phyloP scores from a whole-genome alignment of 2,329 filamentous ascomycete genomes.

The Pseudopyricularia cyperi region DNA sequence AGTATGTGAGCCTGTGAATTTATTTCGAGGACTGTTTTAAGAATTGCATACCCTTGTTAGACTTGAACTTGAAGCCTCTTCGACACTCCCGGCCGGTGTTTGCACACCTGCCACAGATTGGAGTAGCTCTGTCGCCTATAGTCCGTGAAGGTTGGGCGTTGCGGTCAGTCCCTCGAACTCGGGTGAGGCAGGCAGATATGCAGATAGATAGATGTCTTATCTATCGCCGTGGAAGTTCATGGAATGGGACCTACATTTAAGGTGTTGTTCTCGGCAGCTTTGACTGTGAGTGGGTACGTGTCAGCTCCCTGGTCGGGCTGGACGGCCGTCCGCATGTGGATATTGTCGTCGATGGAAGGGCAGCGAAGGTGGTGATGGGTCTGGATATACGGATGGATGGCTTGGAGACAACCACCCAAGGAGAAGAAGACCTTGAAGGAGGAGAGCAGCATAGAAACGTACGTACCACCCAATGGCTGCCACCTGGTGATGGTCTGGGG shows the following conservation, averaged over 20 bases:
- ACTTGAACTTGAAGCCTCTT: conserved; percentile 19
- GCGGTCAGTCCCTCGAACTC: background rate
- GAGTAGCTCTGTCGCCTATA: conserved; percentile 25
- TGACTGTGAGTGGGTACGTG: conserved; percentile 16
- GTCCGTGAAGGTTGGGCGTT: background rate
- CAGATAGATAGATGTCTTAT: background rate
- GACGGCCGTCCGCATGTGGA: background rate
- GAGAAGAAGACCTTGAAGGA: background rate
- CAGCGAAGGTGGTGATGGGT: background rate
- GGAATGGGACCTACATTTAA: conserved; percentile 25
- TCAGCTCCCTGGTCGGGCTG: background rate
- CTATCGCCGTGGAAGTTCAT: background rate
- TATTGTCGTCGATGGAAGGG: background rate
- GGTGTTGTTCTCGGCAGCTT: conserved; percentile 32
- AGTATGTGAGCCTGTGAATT: background rate
- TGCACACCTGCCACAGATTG: conserved; percentile 18
- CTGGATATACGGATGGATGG: background rate
- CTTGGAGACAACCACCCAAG: background rate
- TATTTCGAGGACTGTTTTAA: background rate
- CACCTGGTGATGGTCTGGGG: background rate
- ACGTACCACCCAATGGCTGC: background rate
- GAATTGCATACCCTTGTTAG: conserved; percentile 10
- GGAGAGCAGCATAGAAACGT: background rate
- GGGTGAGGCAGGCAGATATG: background rate
- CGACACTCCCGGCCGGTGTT: conserved; percentile 13